Evolutionary conservation across 2,329 filamentous ascomycete species (phyloP).

Genomic region (Huntiella bhutanensis): DNA sequence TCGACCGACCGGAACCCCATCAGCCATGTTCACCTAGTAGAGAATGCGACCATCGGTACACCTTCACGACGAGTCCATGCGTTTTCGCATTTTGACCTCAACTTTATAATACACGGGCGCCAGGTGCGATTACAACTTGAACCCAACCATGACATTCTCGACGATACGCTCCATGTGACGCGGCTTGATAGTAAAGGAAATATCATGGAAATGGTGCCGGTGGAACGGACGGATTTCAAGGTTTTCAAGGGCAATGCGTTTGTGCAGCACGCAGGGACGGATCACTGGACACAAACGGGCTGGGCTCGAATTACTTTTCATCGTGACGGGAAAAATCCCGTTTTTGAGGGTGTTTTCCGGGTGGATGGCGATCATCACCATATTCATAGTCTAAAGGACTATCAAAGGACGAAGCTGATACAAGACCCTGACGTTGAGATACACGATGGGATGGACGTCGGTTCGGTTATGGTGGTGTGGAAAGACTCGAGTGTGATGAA

Average conservation of each 20-base stretch:
- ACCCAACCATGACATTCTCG: slow-evolving; percentile 80
- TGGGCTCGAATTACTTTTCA: slow-evolving; percentile 71
- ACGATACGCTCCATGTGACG: slow-evolving; percentile 53
- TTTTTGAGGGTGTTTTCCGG: slow-evolving; percentile 83
- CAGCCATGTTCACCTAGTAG: slow-evolving; percentile 50
- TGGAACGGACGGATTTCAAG: slow-evolving; percentile 56
- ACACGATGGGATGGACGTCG: slow-evolving; percentile 23
- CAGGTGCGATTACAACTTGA: slow-evolving; percentile 63
- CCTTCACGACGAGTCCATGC: slow-evolving; percentile 63
- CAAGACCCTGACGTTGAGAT: slow-evolving; percentile 48
- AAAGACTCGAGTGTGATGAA: slow-evolving; percentile 69
- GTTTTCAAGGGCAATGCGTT: slow-evolving; percentile 71
- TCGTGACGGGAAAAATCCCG: slow-evolving; percentile 54
- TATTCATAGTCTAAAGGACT: slow-evolving; percentile 57
- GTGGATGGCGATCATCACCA: slow-evolving; percentile 72
- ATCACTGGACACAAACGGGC: slow-evolving; percentile 60
- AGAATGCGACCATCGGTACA: slow-evolving; percentile 59
- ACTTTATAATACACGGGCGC: slow-evolving; percentile 55
- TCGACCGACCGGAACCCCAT: slow-evolving; percentile 62
- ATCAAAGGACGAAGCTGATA: slow-evolving; percentile 49
- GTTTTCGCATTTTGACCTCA: slow-evolving; percentile 66
- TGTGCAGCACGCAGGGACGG: slow-evolving; percentile 38
- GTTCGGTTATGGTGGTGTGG: slow-evolving; percentile 78
- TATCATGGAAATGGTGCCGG: slow-evolving; percentile 43
- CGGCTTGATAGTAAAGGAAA: slow-evolving; percentile 55